These are phyloP conservation scores for Lecanicillium sp. DNA, from an alignment of 2,329 filamentous ascomycete genomes.

Conservation along the genomic window DNA sequence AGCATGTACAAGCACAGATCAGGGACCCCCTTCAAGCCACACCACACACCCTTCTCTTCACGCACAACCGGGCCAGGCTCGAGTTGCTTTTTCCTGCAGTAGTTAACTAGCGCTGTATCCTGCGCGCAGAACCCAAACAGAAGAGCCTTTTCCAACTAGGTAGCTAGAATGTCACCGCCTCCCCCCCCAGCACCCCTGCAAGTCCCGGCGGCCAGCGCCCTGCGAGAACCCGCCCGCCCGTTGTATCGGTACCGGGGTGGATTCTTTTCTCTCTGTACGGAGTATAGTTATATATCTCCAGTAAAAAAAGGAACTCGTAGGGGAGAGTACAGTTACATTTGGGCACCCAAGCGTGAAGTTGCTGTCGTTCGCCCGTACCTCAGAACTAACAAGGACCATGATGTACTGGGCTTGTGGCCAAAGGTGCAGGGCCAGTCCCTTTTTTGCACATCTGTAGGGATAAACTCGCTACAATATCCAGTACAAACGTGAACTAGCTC, in stretches of 20 bases:
- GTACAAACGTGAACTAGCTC: too few species aligned
- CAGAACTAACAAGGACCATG: too few species aligned
- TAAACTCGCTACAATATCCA: too few species aligned
- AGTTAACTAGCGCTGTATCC: neutral
- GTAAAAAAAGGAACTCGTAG: neutral
- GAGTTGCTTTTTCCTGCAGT: conserved; percentile 10
- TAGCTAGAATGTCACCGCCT: conserved; percentile 4
- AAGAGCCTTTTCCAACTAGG: too few species aligned
- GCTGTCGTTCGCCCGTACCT: too few species aligned
- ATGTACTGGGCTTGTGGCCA: too few species aligned
- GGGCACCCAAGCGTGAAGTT: too few species aligned
- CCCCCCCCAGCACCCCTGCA: neutral
- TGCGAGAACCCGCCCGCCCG: neutral
- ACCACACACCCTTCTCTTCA: neutral
- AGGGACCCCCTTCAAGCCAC: neutral
- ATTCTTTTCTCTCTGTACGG: too few species aligned
- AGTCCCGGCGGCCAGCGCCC: too few species aligned
- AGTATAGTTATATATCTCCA: neutral
- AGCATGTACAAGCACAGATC: too few species aligned
- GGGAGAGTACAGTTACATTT: neutral
- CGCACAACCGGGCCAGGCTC: neutral
- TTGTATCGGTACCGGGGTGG: neutral
- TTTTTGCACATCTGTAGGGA: too few species aligned
- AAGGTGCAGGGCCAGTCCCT: too few species aligned
- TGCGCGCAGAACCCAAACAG: neutral